phyloP scores from a whole-genome alignment of 1,284 basidiomycete genomes.

The Moesziomyces antarcticus region DNA sequence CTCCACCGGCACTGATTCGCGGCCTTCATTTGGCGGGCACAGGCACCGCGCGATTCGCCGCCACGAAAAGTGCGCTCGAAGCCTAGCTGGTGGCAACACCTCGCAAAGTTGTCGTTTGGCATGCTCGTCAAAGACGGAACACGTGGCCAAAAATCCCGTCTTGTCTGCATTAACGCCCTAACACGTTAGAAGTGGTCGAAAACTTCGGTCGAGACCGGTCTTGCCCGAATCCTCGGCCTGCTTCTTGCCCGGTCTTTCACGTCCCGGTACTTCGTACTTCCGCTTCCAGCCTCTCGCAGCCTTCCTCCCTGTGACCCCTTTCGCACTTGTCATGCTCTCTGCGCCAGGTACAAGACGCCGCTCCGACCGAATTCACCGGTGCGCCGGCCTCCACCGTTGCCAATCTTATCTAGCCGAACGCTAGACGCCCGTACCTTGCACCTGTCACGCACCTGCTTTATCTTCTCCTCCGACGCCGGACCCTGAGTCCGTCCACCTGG shows the following conservation, averaged over 20 bases:
- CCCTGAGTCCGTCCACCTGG: background rate
- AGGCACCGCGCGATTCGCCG: no score
- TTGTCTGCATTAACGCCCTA: no score
- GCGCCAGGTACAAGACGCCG: background rate
- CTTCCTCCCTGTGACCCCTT: background rate
- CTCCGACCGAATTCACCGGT: background rate
- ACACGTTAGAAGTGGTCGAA: no score
- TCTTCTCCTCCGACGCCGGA: background rate
- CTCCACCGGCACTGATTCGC: no score
- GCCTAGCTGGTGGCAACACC: no score
- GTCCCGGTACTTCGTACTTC: background rate
- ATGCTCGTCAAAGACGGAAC: no score
- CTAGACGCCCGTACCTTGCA: background rate
- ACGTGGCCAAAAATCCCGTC: no score
- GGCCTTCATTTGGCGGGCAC: no score
- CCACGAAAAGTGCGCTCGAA: no score
- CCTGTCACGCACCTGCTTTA: background rate
- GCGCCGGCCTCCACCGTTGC: background rate
- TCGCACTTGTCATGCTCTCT: background rate
- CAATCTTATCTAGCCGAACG: background rate
- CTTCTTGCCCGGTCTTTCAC: background rate
- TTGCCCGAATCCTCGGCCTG: background rate
- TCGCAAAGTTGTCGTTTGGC: no score
- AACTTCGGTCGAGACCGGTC: background rate
- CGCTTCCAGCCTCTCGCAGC: background rate